These are phyloP conservation scores for Pythium myriotylum DNA, from an alignment of 352 stramenopile genomes.

Conservation along the genomic window DNA sequence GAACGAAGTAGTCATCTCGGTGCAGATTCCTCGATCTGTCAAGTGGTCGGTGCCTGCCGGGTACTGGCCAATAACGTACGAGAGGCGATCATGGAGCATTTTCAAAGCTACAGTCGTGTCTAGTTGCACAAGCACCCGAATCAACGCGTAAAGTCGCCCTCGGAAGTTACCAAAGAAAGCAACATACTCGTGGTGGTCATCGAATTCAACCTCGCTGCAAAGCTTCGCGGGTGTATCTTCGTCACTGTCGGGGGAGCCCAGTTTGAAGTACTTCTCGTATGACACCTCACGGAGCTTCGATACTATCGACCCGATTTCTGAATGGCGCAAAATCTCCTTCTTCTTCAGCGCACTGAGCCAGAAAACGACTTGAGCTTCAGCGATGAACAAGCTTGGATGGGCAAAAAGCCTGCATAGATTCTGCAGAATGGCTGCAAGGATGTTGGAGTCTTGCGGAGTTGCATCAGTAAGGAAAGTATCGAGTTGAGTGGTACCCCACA, in stretches of 20 bases:
- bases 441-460: constrained; percentile 44
- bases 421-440: constrained; percentile 48
- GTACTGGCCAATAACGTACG: constrained; percentile 60
- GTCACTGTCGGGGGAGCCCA: constrained; percentile 66
- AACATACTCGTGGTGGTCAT: constrained; percentile 73
- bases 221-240: constrained; percentile 40
- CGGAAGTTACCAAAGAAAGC: constrained; percentile 82
- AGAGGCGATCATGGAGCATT: constrained; percentile 59
- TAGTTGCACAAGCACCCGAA: constrained; percentile 69
- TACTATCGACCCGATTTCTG: constrained; percentile 9
- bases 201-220: constrained; percentile 67
- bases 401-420: constrained; percentile 60
- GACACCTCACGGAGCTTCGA: constrained; percentile 56
- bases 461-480: constrained; percentile 54
- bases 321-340: constrained; percentile 43
- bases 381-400: constrained; percentile 69
- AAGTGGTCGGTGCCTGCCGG: constrained; percentile 51
- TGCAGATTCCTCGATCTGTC: constrained; percentile 50
- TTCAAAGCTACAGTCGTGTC: constrained; percentile 49
- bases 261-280: constrained; percentile 84
- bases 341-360: constrained; percentile 79
- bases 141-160: constrained; percentile 70
- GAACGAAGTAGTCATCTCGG: constrained; percentile 62
- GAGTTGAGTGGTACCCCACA: constrained; percentile 69
- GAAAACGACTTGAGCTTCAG: constrained; percentile 72